A percentile compares a stretch with the other conserved stretches of the same genome.
Conservation (phyloP, 176 grass and related monocot species). For the Microstegium vimineum region DNA sequence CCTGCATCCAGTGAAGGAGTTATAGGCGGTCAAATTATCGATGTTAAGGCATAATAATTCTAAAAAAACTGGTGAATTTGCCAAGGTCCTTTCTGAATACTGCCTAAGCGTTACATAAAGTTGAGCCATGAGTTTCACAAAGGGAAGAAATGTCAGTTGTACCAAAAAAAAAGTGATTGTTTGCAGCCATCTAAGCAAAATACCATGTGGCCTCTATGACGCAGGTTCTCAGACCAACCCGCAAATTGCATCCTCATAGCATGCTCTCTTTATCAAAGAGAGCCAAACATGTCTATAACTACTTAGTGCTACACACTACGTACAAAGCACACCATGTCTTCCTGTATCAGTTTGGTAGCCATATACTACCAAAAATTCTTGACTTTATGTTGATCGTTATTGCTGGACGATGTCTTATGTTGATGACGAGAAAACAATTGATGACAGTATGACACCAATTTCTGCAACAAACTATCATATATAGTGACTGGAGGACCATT, state of each 20-base stretch:
- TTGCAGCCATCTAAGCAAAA: not conserved
- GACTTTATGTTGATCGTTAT: too few species aligned
- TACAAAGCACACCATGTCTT: not conserved
- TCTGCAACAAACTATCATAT: too few species aligned
- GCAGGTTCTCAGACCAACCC: not conserved
- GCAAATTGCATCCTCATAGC: not conserved
- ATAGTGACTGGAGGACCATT: too few species aligned
- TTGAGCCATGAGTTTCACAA: not conserved
- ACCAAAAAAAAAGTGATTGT: not conserved
- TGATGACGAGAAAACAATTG: not conserved
- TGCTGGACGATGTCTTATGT: not conserved
- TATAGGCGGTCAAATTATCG: not conserved
- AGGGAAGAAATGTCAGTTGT: not conserved
- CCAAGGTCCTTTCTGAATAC: not conserved
- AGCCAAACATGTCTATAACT: not conserved
- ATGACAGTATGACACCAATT: not conserved
- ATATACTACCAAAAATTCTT: not conserved
- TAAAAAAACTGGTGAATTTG: not conserved
- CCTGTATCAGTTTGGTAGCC: not conserved
- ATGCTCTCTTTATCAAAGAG: not conserved
- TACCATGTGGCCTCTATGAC: not conserved
- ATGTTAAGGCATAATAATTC: not conserved
- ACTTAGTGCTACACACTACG: not conserved
- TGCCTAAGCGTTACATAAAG: not conserved
- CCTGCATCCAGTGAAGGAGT: constrained; percentile 33